Evolutionary conservation across 768 basidiomycete species (phyloP).

Genomic region (Boletus rufocinnamomeus): DNA sequence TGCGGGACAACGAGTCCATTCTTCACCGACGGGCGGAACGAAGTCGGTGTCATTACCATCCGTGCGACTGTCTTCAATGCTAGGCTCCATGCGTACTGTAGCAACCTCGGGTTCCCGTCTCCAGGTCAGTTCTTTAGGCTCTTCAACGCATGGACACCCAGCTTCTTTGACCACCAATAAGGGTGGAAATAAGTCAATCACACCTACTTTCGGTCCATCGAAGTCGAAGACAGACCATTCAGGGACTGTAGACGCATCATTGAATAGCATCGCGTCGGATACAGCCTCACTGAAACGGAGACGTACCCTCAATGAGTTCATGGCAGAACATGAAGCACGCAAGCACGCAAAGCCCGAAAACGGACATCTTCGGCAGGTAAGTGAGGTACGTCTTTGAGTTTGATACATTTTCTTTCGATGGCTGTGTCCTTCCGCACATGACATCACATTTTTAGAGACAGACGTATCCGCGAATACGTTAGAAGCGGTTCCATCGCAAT

Average conservation of each 20-base stretch:
- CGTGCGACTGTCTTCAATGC: slow-evolving; percentile 27
- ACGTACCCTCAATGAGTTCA: slow-evolving; percentile 67
- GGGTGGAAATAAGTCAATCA: not conserved
- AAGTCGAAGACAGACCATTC: not conserved
- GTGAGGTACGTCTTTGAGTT: slow-evolving; percentile 6
- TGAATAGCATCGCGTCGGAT: not conserved
- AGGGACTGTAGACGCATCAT: not conserved
- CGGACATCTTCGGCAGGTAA: slow-evolving; percentile 12
- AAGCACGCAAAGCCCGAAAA: slow-evolving; percentile 39
- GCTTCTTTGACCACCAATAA: not conserved
- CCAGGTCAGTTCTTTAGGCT: not conserved
- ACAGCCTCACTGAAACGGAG: slow-evolving; percentile 42
- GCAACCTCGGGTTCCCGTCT: slow-evolving; percentile 5
- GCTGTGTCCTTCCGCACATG: not conserved
- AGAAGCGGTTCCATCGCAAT: not conserved
- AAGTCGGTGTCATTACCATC: slow-evolving; percentile 5
- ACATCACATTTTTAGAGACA: not conserved
- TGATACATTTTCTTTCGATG: not conserved
- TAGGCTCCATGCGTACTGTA: slow-evolving; percentile 19
- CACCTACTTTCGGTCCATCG: not conserved
- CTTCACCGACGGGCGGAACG: slow-evolving; percentile 11
- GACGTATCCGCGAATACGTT: not conserved
- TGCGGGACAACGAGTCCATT: not conserved
- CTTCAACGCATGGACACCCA: not conserved
- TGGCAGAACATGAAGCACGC: slow-evolving; percentile 58